Percentiles rank a stretch among this genome's conserved stretches.
These are phyloP conservation scores for Verticillium longisporum DNA, from an alignment of 2,329 filamentous ascomycete species.

Conservation along the genomic window DNA sequence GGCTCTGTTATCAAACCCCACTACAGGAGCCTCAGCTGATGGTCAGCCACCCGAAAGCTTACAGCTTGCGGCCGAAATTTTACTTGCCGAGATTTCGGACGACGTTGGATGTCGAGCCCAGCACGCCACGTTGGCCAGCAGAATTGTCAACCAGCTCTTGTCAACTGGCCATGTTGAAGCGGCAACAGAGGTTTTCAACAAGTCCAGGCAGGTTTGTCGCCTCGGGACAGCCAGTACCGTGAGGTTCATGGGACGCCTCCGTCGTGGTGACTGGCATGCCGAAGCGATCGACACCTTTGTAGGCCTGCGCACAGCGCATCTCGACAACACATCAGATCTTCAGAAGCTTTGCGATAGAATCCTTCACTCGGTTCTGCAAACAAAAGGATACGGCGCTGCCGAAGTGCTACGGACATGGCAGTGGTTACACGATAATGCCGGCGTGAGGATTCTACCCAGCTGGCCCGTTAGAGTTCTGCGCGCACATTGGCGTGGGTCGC, in stretches of 20 bases:
- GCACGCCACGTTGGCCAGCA: not conserved
- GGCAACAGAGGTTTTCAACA: not conserved
- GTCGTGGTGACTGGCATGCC: not conserved
- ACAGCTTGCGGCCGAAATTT: not conserved
- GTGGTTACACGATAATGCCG: constrained; percentile 1
- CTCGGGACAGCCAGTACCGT: not conserved
- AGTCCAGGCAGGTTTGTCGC: not conserved
- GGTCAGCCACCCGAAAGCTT: not conserved
- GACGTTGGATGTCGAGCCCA: not conserved
- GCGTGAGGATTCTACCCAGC: not conserved
- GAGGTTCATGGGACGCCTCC: constrained; percentile 6
- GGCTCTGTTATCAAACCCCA: not conserved
- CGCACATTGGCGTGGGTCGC: constrained; percentile 2
- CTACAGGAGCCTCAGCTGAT: not conserved
- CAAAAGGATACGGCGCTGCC: constrained; percentile 3
- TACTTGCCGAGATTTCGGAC: constrained; percentile 5
- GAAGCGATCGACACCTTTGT: constrained; percentile 9
- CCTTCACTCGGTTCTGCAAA: constrained; percentile 2
- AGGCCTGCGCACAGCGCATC: not conserved
- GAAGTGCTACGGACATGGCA: constrained; percentile 5
- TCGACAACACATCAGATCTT: not conserved
- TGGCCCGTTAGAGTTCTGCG: not conserved
- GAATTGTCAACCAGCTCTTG: not conserved
- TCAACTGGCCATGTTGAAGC: not conserved
- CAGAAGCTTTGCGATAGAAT: not conserved